Evolutionary conservation across 768 basidiomycete species (phyloP).

Genomic region (Mycena rosella): DNA sequence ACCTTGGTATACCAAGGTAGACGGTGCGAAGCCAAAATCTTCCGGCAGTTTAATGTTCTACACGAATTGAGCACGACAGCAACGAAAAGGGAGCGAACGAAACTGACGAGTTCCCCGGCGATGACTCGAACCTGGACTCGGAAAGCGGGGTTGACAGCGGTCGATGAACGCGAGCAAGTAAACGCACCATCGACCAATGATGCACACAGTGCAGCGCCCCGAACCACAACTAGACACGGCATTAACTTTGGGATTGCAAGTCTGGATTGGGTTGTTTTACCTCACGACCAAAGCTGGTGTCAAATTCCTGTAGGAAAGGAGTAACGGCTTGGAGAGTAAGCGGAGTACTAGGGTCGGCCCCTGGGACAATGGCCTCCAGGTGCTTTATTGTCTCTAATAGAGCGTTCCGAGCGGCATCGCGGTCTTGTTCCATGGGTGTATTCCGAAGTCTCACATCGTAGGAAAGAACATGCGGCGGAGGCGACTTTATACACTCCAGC

Average conservation of each 20-base stretch:
- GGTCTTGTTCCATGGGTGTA: constrained; percentile 85
- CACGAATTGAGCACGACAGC: constrained; percentile 18
- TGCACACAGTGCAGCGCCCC: constrained; percentile 88
- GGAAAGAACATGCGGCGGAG: constrained; percentile 67
- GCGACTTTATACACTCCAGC: constrained; percentile 62
- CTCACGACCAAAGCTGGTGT: constrained; percentile 88
- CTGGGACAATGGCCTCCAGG: constrained; percentile 67
- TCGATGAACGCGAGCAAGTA: neutral
- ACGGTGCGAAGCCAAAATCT: constrained; percentile 90
- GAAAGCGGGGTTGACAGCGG: neutral
- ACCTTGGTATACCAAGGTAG: constrained; percentile 83
- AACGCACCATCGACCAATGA: constrained; percentile 89
- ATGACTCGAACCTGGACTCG: constrained; percentile 78
- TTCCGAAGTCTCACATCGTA: constrained; percentile 85
- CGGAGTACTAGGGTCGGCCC: constrained; percentile 63
- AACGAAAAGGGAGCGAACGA: constrained; percentile 7
- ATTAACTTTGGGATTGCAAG: constrained; percentile 1
- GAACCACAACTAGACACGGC: constrained; percentile 78
- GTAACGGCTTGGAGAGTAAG: constrained; percentile 86
- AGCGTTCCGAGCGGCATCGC: constrained; percentile 68
- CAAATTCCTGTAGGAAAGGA: constrained; percentile 78
- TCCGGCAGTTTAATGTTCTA: constrained; percentile 78
- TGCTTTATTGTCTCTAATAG: constrained; percentile 67
- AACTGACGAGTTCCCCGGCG: constrained; percentile 81
- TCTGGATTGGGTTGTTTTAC: constrained; percentile 57